These are phyloP conservation scores for Polygonum maritimum DNA, from an alignment of 148 eudicot genomes.

Conservation along the genomic window DNA sequence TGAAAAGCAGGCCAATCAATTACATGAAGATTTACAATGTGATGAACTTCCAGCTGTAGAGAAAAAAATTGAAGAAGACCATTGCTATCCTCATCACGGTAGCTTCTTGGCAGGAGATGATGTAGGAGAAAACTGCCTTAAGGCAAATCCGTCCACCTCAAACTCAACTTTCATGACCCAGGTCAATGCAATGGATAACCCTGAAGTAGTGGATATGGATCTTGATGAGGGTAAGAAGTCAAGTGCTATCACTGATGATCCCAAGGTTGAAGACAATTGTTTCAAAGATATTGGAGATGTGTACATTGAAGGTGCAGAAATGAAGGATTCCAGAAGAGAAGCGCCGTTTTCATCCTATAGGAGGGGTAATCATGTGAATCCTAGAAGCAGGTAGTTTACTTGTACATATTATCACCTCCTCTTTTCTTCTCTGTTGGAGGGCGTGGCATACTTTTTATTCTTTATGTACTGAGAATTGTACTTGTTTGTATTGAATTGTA, in stretches of 20 bases:
- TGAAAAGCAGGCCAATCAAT: constrained; percentile 9
- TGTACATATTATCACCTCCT: neutral
- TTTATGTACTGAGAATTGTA: constrained; percentile 7
- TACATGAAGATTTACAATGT: neutral
- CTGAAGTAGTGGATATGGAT: constrained; percentile 14
- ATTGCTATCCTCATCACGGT: constrained; percentile 8
- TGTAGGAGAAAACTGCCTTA: neutral
- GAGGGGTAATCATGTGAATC: constrained; percentile 15
- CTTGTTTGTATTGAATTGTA: neutral
- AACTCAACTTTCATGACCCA: constrained; percentile 9
- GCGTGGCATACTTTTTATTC: neutral
- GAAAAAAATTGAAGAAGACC: constrained; percentile 10
- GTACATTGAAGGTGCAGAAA: constrained; percentile 18
- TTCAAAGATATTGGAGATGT: constrained; percentile 12
- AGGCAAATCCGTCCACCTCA: constrained; percentile 13
- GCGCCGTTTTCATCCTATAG: constrained; percentile 28
- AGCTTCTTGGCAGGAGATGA: constrained; percentile 11
- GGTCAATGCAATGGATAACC: neutral
- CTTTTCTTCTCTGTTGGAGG: neutral
- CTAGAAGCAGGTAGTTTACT: constrained; percentile 32
- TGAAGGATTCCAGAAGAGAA: constrained; percentile 20
- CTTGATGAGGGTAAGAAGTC: constrained; percentile 13
- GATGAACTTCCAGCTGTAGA: constrained; percentile 9
- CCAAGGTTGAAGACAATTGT: constrained; percentile 14
- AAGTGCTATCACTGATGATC: constrained; percentile 20